Base-by-base conservation (phyloP, 768 basidiomycete species). In the Tylopilus rubrobrunneus region DNA sequence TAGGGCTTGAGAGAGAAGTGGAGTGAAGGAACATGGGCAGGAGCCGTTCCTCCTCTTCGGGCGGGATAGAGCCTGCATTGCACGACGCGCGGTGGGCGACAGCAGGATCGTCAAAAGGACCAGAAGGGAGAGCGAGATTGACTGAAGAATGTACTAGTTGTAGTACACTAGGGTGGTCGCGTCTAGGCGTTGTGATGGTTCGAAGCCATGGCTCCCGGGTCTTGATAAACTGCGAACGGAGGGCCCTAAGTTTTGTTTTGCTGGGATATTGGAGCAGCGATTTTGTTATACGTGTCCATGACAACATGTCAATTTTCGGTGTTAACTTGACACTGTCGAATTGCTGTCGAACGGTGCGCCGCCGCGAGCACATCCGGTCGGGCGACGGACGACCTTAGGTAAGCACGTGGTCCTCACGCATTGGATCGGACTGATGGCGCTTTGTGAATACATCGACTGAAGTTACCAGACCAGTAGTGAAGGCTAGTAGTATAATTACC, bases 81-180 rank as follows among this genome's bases (percentile, higher is more conserved):
- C 65, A 66, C 1, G 62, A 62, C 6, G 64, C 60, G 19, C 62
- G 65, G 19, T 62, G 43, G 6, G 27, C 45, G 14, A 10, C 19
- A 25, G 51, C 5, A 8, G 50, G 57, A 28, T 62, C 50, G 23
- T 66, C 27, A 44, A 67, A 70, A 14, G 58, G 63, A 25, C 66
- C 61, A 5, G 52, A 17, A 31, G 67, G 68, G 14, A 68, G 65
- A 36, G 51, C 25, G 23, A 70, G 64, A 43, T 67, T 68, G 52
- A 67, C 55, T 14, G 66, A 55, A 17, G 61, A 60, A 23, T 51
- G 57, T 23, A 70, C 62, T 1, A 67, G 49, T 15, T 66, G 58
- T 25, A 69, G 50, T 10, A 65, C 14, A 37, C 57, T 60, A 11
- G 7, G 50, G n/a, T 14, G 57, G 21, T 25, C 39, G 25, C 10